These are phyloP conservation scores for Knoxdaviesia capensis DNA, from an alignment of 2,329 filamentous ascomycete genomes.

Conservation along the genomic window DNA sequence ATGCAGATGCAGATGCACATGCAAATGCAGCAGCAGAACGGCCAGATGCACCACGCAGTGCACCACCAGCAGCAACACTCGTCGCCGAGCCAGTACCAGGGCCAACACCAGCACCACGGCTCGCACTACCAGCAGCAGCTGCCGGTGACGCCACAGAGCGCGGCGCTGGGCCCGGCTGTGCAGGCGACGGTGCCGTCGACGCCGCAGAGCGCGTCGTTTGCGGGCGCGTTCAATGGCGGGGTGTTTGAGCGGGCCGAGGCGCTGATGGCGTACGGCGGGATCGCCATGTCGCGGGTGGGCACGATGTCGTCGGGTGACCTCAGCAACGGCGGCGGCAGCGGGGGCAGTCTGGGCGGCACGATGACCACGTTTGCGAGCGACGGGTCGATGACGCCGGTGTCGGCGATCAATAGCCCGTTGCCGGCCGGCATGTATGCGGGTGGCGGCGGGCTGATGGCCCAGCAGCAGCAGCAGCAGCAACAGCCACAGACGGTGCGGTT, in stretches of 20 bases:
- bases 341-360: background rate
- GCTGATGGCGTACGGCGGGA: conserved; percentile 34
- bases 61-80: too few relatives aligned
- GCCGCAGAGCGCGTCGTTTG: conserved; percentile 36
- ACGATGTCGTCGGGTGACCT: conserved; percentile 14
- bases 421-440: too few relatives aligned
- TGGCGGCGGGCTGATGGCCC: too few relatives aligned
- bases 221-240: conserved; percentile 31
- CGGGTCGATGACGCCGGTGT: conserved; percentile 3
- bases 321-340: too few relatives aligned
- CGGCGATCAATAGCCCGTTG: conserved; percentile 1
- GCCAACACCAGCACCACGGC: conserved; percentile 12
- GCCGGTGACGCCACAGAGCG: conserved; percentile 76
- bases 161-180: conserved; percentile 72
- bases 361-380: conserved; percentile 2
- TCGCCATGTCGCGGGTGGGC: conserved; percentile 33
- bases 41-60: too few relatives aligned
- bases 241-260: conserved; percentile 41
- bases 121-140: conserved; percentile 14
- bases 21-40: background rate
- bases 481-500: conserved; percentile 12
- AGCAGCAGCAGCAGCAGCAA: too few relatives aligned
- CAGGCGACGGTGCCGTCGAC: conserved; percentile 73
- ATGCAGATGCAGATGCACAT: conserved; percentile 1
- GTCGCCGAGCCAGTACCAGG: background rate